Conservation (phyloP, 1,284 basidiomycete genomes). For the Trametes hirsuta region DNA sequence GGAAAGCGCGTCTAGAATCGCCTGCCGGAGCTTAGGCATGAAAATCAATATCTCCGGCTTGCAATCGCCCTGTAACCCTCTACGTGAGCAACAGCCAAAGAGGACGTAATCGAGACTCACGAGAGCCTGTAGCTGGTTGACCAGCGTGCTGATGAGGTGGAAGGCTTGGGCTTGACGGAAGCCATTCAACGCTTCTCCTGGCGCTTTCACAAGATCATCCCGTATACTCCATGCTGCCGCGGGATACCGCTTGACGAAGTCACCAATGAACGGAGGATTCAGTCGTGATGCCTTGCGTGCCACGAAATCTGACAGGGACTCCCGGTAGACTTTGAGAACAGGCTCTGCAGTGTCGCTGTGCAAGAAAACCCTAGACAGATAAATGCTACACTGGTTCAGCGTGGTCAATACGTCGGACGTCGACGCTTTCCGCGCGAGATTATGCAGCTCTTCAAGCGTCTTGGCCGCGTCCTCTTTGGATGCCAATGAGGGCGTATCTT, state of each 20-base stretch:
- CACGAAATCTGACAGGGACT: conserved; percentile 79
- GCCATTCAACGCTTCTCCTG: conserved; percentile 65
- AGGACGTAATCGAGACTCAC: conserved; percentile 39
- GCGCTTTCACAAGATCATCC: conserved; percentile 56
- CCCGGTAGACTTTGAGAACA: conserved; percentile 61
- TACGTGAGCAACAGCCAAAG: background rate
- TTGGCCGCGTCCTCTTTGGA: conserved; percentile 48
- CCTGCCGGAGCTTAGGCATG: conserved; percentile 53
- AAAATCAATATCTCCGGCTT: conserved; percentile 42
- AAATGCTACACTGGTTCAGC: conserved; percentile 74
- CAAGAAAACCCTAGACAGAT: conserved; percentile 66
- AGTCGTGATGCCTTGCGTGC: conserved; percentile 81
- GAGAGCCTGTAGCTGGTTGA: conserved; percentile 60
- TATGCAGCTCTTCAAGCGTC: conserved; percentile 73
- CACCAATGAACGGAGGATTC: conserved; percentile 77
- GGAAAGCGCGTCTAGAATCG: conserved; percentile 55
- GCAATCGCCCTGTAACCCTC: conserved; percentile 16
- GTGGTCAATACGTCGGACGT: conserved; percentile 66
- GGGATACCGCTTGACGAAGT: conserved; percentile 77
- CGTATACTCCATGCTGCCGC: conserved; percentile 70
- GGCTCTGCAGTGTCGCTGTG: conserved; percentile 46
- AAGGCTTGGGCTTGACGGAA: conserved; percentile 81
- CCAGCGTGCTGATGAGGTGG: conserved; percentile 69
- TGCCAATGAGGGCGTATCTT: conserved; percentile 62
- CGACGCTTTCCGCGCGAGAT: conserved; percentile 70